phyloP scores from a whole-genome alignment of 192 early-diverging fungal species.

The Pilaira anomala region DNA sequence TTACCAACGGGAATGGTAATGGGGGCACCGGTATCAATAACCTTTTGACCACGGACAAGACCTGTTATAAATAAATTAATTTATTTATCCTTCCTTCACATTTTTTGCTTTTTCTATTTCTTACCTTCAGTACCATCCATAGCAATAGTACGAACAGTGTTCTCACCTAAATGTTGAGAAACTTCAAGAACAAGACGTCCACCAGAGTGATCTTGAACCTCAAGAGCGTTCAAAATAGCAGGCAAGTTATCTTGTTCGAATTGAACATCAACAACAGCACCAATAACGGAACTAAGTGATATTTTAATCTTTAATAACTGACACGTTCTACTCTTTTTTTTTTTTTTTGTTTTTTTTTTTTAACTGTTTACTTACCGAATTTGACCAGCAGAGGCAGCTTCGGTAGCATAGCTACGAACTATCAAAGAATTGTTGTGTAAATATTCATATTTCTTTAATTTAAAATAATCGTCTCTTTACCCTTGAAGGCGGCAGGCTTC shows the following conservation, averaged over 20 bases:
- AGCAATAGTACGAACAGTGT: conserved; percentile 98
- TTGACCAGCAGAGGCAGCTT: conserved; percentile 41
- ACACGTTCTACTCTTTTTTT: background rate
- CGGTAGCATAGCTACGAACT: conserved; percentile 61
- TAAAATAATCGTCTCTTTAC: background rate
- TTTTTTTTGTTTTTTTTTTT: background rate
- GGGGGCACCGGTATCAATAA: conserved; percentile 90
- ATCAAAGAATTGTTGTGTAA: background rate
- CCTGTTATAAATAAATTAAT: conserved; percentile 35
- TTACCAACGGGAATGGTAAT: conserved; percentile 92
- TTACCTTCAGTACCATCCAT: conserved; percentile 94
- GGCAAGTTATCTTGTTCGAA: conserved; percentile 89
- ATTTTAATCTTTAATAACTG: background rate
- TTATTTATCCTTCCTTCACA: background rate
- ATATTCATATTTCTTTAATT: background rate
- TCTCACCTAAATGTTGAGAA: conserved; percentile 96
- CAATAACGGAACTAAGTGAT: conserved; percentile 86
- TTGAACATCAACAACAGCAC: conserved; percentile 98
- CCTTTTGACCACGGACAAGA: conserved; percentile 94
- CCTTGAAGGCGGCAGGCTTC: conserved; percentile 94
- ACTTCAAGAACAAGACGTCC: conserved; percentile 94
- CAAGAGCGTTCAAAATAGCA: conserved; percentile 94
- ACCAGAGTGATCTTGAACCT: conserved; percentile 79
- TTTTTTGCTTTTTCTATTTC: background rate
- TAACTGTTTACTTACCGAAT: conserved; percentile 25